These are phyloP conservation scores for Prosopis cineraria DNA, from an alignment of 306 rosid genomes.

Conservation along the genomic window DNA sequence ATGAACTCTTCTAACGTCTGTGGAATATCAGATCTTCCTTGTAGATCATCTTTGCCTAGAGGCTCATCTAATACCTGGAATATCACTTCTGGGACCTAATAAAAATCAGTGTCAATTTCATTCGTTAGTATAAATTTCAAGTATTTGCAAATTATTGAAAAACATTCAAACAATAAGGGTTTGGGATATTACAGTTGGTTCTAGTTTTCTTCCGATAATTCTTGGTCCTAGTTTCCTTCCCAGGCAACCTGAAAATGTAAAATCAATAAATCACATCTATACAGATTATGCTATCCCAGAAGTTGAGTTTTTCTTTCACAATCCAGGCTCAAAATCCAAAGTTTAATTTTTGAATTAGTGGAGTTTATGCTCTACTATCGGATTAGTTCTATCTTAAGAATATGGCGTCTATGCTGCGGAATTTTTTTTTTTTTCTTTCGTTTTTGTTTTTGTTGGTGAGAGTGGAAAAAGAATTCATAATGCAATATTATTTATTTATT, in stretches of 20 bases:
- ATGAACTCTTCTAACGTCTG: slow-evolving; percentile 87
- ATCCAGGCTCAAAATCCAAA: neutral
- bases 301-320: neutral
- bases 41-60: slow-evolving; percentile 58
- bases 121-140: slow-evolving; percentile 26
- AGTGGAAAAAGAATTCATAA: slow-evolving; percentile 6
- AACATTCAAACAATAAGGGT: slow-evolving; percentile 6
- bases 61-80: slow-evolving; percentile 82
- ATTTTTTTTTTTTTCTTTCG: no score
- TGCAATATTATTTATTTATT: neutral
- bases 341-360: slow-evolving; percentile 7
- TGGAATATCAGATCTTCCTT: slow-evolving; percentile 83
- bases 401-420: neutral
- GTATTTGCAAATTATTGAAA: slow-evolving; percentile 5
- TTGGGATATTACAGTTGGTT: slow-evolving; percentile 62
- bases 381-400: neutral
- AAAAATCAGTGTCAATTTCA: slow-evolving; percentile 38
- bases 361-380: neutral
- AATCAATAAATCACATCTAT: slow-evolving; percentile 10
- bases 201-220: slow-evolving; percentile 78
- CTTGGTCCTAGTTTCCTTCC: slow-evolving; percentile 88
- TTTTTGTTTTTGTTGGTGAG: no score
- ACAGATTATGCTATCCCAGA: neutral
- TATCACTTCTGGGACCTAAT: slow-evolving; percentile 90
- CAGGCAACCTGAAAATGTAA: slow-evolving; percentile 74